These are phyloP conservation scores for Pelargonium cotyledonis DNA, from an alignment of 441 rosid genomes.

Conservation along the genomic window DNA sequence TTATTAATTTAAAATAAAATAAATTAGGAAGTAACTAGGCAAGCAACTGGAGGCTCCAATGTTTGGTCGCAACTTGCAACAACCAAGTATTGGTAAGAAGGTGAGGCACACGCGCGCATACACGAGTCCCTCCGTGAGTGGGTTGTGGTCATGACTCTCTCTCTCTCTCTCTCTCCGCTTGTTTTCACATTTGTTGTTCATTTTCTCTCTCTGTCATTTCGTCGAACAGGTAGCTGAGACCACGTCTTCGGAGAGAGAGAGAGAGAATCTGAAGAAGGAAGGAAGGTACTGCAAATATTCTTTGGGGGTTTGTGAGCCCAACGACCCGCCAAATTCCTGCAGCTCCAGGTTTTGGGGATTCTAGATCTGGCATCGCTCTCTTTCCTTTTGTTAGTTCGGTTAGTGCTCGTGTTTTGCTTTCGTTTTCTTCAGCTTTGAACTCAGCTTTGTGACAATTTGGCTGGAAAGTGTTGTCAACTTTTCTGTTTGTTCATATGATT, in stretches of 20 bases:
- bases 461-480: not conserved
- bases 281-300: no score
- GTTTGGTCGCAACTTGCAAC: no score
- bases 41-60: no score
- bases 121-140: no score
- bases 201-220: not conserved
- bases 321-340: not conserved
- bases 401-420: not conserved
- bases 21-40: no score
- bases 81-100: no score
- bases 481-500: not conserved
- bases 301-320: not conserved
- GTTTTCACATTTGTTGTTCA: not conserved
- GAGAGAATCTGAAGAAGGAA: not conserved
- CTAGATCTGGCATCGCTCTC: not conserved
- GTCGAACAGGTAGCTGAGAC: not conserved
- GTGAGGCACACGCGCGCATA: no score
- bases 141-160: not conserved
- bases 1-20: no score
- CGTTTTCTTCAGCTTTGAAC: not conserved
- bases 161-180: not conserved
- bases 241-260: not conserved
- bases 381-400: not conserved
- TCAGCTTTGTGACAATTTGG: not conserved
- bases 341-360: slow-evolving; percentile 4